A percentile compares a stretch with the other conserved stretches of the same genome.
These are phyloP conservation scores for Ceratocystis diversiconidia DNA, from an alignment of 2,329 filamentous ascomycete genomes.

Conservation along the genomic window DNA sequence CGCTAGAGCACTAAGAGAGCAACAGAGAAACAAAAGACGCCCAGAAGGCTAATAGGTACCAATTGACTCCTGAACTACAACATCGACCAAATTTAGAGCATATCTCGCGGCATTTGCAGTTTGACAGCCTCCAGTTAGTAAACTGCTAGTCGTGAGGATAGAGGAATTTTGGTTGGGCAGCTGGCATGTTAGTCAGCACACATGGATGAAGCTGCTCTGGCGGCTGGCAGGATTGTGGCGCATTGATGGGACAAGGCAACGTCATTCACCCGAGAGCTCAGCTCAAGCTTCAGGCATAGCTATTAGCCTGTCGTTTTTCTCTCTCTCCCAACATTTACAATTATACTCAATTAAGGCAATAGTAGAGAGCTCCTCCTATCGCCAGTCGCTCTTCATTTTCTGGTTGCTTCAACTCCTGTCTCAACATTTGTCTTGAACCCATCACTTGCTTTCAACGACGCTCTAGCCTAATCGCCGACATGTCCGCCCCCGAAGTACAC, in stretches of 20 bases:
- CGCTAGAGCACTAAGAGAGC: background rate
- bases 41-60: background rate
- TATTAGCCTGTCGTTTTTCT: background rate
- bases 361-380: conserved; percentile 79
- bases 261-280: conserved; percentile 19
- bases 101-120: background rate
- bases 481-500: conserved; percentile 82
- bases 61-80: background rate
- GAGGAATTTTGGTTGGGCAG: background rate
- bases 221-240: conserved; percentile 8
- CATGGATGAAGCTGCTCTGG: background rate
- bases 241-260: conserved; percentile 11
- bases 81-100: background rate
- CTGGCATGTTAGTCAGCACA: conserved; percentile 14
- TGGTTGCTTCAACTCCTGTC: background rate
- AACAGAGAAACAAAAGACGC: background rate
- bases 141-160: background rate
- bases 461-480: conserved; percentile 26
- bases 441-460: conserved; percentile 24
- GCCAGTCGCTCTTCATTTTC: background rate
- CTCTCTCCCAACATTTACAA: background rate
- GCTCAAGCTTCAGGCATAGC: conserved; percentile 11
- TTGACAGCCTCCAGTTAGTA: no score
- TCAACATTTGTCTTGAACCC: background rate
- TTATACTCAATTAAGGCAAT: conserved; percentile 34